These are phyloP conservation scores for Lyophyllum semitale DNA, from an alignment of 768 basidiomycete species.

Conservation along the genomic window DNA sequence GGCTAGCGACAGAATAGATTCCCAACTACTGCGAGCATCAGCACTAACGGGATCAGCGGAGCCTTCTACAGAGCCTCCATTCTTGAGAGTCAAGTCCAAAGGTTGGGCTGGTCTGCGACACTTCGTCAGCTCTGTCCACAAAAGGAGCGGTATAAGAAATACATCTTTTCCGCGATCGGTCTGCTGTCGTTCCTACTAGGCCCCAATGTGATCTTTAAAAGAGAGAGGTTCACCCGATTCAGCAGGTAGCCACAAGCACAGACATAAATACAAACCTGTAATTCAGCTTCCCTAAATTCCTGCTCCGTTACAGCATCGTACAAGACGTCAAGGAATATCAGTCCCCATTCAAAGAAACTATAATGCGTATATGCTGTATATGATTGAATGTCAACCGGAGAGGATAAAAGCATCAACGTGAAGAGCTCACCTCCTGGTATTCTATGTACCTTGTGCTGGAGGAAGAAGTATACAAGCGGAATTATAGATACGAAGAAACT, in stretches of 20 bases:
- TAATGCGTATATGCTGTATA: conserved; percentile 79
- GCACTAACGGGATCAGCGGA: not conserved
- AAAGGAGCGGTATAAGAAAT: not conserved
- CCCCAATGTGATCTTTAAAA: conserved; percentile 28
- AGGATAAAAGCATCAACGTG: not conserved
- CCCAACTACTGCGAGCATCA: not conserved
- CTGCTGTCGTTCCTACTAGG: too few relatives aligned
- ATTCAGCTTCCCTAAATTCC: conserved; percentile 55
- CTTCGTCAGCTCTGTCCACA: conserved; percentile 9
- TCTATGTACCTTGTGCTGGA: conserved; percentile 80
- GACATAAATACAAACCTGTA: conserved; percentile 45
- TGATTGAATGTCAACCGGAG: not conserved
- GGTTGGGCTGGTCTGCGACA: conserved; percentile 6
- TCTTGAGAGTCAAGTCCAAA: not conserved
- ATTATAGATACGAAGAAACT: conserved; percentile 74
- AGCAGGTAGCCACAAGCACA: too few relatives aligned
- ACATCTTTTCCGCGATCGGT: conserved; percentile 9
- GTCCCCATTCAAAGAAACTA: conserved; percentile 85
- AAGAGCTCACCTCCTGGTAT: conserved; percentile 69
- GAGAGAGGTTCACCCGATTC: not conserved
- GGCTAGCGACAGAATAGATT: not conserved
- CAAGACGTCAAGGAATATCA: conserved; percentile 71
- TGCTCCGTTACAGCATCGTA: conserved; percentile 69
- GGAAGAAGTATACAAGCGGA: conserved; percentile 81
- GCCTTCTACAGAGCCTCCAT: not conserved